Evolutionary conservation across 352 stramenopile genomes (phyloP).

Genomic region (Phytophthora litchii): DNA sequence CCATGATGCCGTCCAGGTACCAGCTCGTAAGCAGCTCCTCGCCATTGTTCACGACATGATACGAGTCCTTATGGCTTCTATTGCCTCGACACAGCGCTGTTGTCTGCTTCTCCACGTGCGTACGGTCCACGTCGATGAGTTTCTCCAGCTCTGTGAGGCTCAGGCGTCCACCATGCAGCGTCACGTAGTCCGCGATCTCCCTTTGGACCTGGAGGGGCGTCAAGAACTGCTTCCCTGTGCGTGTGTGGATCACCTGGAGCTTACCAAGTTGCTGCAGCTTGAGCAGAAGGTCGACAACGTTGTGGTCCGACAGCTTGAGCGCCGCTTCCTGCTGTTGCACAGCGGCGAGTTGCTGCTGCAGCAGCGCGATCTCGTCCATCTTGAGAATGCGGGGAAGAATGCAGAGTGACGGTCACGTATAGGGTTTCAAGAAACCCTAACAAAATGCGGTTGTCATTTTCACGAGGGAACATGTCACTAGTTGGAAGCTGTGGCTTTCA

Average conservation of each 20-base stretch:
- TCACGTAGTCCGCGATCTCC: constrained; percentile 78
- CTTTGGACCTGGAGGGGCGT: constrained; percentile 73
- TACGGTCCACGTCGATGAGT: constrained; percentile 73
- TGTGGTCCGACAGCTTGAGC: constrained; percentile 85
- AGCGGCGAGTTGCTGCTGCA: constrained; percentile 80
- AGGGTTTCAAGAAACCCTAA: neutral
- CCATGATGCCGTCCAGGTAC: constrained; percentile 88
- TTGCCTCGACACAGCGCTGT: constrained; percentile 47
- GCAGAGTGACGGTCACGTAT: constrained; percentile 16
- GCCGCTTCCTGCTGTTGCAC: constrained; percentile 80
- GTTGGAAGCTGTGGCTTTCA: neutral
- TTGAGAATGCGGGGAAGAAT: neutral
- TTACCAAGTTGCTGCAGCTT: constrained; percentile 81
- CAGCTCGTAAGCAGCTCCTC: constrained; percentile 82
- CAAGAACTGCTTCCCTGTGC: constrained; percentile 82
- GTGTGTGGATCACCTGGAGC: constrained; percentile 81
- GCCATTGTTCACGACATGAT: constrained; percentile 70
- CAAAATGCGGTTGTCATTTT: constrained; percentile 14
- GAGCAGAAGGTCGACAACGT: constrained; percentile 78
- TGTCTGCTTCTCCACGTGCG: constrained; percentile 70
- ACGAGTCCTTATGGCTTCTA: constrained; percentile 41
- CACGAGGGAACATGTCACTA: constrained; percentile 15
- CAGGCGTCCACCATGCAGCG: constrained; percentile 66
- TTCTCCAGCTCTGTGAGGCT: constrained; percentile 72
- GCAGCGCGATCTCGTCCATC: constrained; percentile 86